A percentile compares a stretch with the other conserved stretches of the same genome.
phyloP scores from a whole-genome alignment of 2,329 filamentous ascomycete genomes.

The Xylariaceae sp. region DNA sequence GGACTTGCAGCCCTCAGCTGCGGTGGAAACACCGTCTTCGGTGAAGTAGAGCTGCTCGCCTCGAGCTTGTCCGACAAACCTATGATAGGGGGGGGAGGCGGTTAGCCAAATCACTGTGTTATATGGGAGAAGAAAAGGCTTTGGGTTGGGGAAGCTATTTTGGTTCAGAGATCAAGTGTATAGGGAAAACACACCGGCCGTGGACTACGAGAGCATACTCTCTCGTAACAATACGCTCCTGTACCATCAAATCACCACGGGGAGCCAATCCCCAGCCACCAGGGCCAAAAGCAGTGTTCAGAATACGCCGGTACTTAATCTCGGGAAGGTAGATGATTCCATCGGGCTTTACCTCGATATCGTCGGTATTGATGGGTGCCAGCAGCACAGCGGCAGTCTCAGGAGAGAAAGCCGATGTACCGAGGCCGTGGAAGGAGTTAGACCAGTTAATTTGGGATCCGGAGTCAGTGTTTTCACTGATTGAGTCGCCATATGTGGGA shows the following conservation, averaged over 20 bases:
- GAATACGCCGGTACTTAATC: slow-evolving; percentile 91
- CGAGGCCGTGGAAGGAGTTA: slow-evolving; percentile 75
- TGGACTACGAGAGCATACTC: slow-evolving; percentile 90
- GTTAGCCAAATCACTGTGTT: slow-evolving; percentile 7
- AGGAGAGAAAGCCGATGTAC: slow-evolving; percentile 61
- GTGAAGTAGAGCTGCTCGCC: slow-evolving; percentile 94
- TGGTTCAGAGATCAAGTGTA: background rate
- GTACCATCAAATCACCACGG: slow-evolving; percentile 76
- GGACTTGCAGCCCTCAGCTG: slow-evolving; percentile 94
- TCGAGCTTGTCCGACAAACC: slow-evolving; percentile 84
- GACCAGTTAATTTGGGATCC: slow-evolving; percentile 64
- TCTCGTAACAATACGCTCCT: slow-evolving; percentile 73
- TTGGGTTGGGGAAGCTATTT: background rate
- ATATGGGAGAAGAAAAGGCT: too few species aligned
- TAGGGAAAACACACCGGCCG: slow-evolving; percentile 62
- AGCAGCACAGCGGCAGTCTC: slow-evolving; percentile 66
- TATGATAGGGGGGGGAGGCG: slow-evolving; percentile 34
- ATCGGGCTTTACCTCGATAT: slow-evolving; percentile 96
- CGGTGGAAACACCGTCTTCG: slow-evolving; percentile 83
- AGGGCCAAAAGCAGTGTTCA: slow-evolving; percentile 88
- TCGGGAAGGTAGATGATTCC: slow-evolving; percentile 94
- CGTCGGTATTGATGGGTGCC: slow-evolving; percentile 59
- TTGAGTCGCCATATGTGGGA: slow-evolving; percentile 1
- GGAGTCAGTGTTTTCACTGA: background rate
- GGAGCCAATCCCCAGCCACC: slow-evolving; percentile 95